phyloP scores from a whole-genome alignment of 2,329 filamentous ascomycete species.

The Catunica adiposa region DNA sequence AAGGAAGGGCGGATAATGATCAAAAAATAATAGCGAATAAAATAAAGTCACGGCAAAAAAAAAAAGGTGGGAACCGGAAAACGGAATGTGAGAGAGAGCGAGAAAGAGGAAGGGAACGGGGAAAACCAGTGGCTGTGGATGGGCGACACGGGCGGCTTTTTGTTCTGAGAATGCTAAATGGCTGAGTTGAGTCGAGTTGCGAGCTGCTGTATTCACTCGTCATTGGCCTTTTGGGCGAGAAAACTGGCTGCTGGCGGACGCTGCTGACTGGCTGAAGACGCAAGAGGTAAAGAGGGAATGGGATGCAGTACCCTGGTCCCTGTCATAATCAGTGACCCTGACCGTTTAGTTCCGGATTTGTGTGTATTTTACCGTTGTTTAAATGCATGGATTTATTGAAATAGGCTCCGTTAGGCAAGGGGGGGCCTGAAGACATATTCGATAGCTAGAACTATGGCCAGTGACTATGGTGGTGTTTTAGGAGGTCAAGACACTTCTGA shows the following conservation, averaged over 20 bases:
- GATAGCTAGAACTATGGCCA: too few relatives aligned
- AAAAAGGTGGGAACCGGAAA: background rate
- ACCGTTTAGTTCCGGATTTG: background rate
- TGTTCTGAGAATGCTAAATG: background rate
- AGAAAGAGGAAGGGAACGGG: background rate
- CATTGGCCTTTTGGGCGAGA: background rate
- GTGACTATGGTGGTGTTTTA: too few relatives aligned
- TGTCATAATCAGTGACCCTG: background rate
- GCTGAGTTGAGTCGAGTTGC: background rate
- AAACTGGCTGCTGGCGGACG: background rate
- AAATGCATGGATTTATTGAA: background rate
- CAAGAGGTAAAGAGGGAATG: background rate
- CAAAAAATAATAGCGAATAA: background rate
- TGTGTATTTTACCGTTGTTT: background rate
- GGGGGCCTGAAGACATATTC: too few relatives aligned
- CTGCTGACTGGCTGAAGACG: background rate
- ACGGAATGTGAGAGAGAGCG: background rate
- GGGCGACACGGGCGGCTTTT: conserved; percentile 4
- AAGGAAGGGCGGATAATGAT: too few relatives aligned
- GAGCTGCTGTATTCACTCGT: background rate
- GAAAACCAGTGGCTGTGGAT: background rate
- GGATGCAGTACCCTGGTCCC: background rate
- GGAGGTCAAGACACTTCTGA: too few relatives aligned
- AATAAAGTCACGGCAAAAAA: background rate
- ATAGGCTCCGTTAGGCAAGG: too few relatives aligned